These are phyloP conservation scores for Auriscalpium orientale DNA, from an alignment of 768 basidiomycete genomes.

Conservation along the genomic window DNA sequence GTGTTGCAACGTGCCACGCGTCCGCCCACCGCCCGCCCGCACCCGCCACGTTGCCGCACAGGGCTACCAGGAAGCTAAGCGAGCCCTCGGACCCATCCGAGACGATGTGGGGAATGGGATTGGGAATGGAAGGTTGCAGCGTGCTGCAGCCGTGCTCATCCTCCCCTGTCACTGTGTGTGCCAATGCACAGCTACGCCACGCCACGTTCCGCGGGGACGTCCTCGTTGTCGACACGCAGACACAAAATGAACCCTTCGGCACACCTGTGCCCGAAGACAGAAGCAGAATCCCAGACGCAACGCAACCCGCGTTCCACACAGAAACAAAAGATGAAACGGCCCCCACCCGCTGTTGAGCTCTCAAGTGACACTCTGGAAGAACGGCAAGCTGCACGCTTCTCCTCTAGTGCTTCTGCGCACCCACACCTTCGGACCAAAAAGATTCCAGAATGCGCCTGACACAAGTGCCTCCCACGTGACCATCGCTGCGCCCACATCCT, in stretches of 20 bases:
- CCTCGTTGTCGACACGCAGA: not conserved
- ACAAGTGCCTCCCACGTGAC: too few relatives aligned
- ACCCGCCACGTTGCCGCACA: too few relatives aligned
- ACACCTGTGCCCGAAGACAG: not conserved
- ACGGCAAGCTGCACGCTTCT: too few relatives aligned
- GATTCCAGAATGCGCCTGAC: too few relatives aligned
- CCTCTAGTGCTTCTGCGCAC: too few relatives aligned
- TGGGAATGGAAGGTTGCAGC: not conserved
- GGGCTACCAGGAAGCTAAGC: not conserved
- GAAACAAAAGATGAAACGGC: not conserved
- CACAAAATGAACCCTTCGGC: not conserved
- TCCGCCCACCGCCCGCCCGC: too few relatives aligned
- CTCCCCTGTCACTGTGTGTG: not conserved
- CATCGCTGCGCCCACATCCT: too few relatives aligned
- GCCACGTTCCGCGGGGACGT: not conserved
- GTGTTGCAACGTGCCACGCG: too few relatives aligned
- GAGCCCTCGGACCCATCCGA: not conserved
- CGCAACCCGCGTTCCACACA: not conserved
- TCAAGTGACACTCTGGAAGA: too few relatives aligned
- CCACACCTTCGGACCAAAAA: too few relatives aligned
- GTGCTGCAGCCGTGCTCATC: not conserved
- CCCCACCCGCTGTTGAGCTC: too few relatives aligned
- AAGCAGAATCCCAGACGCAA: not conserved
- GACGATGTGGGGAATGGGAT: not conserved
- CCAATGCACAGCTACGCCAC: not conserved